These are phyloP conservation scores for Cercospora zeina DNA, from an alignment of 2,329 filamentous ascomycete species.

Conservation along the genomic window DNA sequence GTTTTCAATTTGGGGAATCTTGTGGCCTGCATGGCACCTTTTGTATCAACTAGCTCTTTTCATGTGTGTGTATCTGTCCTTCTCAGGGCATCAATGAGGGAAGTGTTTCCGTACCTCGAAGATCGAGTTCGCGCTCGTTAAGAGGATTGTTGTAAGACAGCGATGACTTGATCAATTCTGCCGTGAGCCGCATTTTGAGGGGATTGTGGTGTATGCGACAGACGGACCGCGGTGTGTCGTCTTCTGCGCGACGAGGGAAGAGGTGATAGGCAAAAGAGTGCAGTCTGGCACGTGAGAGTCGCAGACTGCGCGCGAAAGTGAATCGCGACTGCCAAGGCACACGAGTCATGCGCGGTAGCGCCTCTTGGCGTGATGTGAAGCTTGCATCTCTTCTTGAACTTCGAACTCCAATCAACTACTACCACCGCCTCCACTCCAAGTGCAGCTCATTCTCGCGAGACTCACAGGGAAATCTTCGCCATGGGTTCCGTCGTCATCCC, in stretches of 20 bases:
- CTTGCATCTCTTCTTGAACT: constrained; percentile 2
- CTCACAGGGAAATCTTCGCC: constrained; percentile 18
- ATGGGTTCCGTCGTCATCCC: constrained; percentile 90
- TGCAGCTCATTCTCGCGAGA: not conserved
- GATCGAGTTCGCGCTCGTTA: constrained; percentile 97
- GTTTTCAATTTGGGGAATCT: constrained; percentile 97
- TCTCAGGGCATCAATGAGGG: constrained; percentile 61
- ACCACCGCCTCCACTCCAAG: not conserved
- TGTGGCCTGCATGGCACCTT: constrained; percentile 70
- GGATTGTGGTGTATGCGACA: not conserved
- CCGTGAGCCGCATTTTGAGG: constrained; percentile 81
- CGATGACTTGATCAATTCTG: constrained; percentile 89
- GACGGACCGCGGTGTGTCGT: not conserved
- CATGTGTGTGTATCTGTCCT: constrained; percentile 92
- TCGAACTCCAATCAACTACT: not conserved
- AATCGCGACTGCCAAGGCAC: constrained; percentile 1
- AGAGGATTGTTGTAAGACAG: constrained; percentile 98
- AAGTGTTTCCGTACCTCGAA: constrained; percentile 79
- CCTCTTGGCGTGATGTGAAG: constrained; percentile 2
- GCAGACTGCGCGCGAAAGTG: constrained; percentile 8
- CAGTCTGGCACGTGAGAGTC: not conserved
- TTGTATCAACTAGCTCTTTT: constrained; percentile 46
- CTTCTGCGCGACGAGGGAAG: not conserved
- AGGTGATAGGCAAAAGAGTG: not conserved
- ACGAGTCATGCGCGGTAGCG: constrained; percentile 8